Evolutionary conservation across 75 land plant genomes (phyloP).

Genomic region (Picea glauca): DNA sequence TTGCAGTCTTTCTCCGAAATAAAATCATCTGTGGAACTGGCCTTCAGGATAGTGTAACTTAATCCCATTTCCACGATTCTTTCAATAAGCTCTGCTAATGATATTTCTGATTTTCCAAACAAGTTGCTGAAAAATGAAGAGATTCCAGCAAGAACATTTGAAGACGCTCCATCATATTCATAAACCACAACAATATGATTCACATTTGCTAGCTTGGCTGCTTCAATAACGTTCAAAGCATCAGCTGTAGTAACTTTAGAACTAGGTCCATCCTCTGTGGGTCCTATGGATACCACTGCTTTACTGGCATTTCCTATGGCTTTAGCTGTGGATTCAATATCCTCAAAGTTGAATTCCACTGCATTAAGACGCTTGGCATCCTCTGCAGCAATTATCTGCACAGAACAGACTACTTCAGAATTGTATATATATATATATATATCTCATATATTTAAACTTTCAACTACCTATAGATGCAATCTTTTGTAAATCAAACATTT

Average conservation of each 20-base stretch:
- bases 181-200: conserved; percentile 75
- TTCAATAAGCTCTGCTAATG: conserved; percentile 43
- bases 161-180: conserved; percentile 22
- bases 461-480: neutral
- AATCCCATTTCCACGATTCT: conserved; percentile 67
- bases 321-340: conserved; percentile 79
- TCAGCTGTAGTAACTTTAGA: conserved; percentile 60
- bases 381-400: conserved; percentile 67
- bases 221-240: conserved; percentile 73
- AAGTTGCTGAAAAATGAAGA: conserved; percentile 76
- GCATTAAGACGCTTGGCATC: conserved; percentile 81
- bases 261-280: conserved; percentile 76
- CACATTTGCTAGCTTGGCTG: conserved; percentile 76
- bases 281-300: conserved; percentile 93
- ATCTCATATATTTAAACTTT: neutral
- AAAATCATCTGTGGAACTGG: conserved; percentile 67
- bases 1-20: conserved; percentile 47
- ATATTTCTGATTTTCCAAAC: conserved; percentile 47
- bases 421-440: neutral
- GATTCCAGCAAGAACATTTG: conserved; percentile 74
- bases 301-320: conserved; percentile 90
- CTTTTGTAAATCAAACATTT: neutral
- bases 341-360: conserved; percentile 65
- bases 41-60: conserved; percentile 75
- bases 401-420: neutral